Evolutionary conservation across 768 basidiomycete species (phyloP).

Genomic region (Thelephora aurantiotincta): DNA sequence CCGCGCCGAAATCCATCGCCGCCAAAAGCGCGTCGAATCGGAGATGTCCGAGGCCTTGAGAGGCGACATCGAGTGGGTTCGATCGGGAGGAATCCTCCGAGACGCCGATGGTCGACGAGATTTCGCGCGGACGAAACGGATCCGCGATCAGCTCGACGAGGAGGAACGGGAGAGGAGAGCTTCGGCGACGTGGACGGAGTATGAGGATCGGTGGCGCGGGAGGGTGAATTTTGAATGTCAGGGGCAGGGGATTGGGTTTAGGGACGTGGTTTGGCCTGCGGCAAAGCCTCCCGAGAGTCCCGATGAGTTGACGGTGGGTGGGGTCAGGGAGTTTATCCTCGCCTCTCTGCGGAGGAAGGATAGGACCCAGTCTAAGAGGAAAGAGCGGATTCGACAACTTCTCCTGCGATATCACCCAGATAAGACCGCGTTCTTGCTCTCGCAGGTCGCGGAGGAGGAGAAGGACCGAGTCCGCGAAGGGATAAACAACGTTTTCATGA

Average conservation of each 20-base stretch:
- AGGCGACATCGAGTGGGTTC: constrained; percentile 47
- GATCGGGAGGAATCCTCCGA: constrained; percentile 40
- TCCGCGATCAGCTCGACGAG: constrained; percentile 32
- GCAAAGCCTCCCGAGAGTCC: constrained; percentile 6
- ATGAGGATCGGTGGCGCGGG: constrained; percentile 37
- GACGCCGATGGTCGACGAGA: constrained; percentile 36
- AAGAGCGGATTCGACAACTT: constrained; percentile 42
- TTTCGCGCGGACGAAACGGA: constrained; percentile 30
- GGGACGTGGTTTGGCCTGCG: constrained; percentile 54
- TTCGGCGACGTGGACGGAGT: constrained; percentile 32
- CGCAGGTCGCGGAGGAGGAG: constrained; percentile 30
- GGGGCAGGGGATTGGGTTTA: constrained; percentile 21
- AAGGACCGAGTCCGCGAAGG: constrained; percentile 29
- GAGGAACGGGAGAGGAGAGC: constrained; percentile 27
- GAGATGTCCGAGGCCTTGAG: constrained; percentile 28
- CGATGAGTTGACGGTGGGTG: constrained; percentile 22
- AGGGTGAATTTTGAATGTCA: constrained; percentile 11
- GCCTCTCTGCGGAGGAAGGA: constrained; percentile 28
- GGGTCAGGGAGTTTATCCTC: constrained; percentile 37
- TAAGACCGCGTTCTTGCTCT: constrained; percentile 34
- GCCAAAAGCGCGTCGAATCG: constrained; percentile 11
- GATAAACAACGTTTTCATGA: constrained; percentile 26
- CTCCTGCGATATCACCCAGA: constrained; percentile 61
- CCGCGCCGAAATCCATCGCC: background rate
- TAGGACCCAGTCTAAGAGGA: constrained; percentile 24